Evolutionary conservation across 2,329 filamentous ascomycete species (phyloP), one percentile per base, ranked within the genome.

Genomic region (Colletotrichum sp.): DNA sequence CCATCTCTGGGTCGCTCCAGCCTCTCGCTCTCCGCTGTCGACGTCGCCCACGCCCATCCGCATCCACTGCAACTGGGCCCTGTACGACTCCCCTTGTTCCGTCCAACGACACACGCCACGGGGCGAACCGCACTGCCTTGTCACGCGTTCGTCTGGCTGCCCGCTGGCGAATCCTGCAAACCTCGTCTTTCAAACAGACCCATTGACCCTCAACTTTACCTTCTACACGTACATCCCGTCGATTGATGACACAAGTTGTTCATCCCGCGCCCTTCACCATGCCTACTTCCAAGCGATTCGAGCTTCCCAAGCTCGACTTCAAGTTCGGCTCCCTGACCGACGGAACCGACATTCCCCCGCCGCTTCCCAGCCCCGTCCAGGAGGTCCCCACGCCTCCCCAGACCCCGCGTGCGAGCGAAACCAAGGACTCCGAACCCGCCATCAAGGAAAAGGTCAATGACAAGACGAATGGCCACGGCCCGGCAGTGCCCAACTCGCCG

Each of bases 291-390:
- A 83, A 81, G 73, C 86, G 86, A 79, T 92, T 92, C 78, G 89
- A 92, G 84, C 87, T 92, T 74, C 91, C 91, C 10, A 88, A 87
- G 63, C 87, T 92, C 77, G 85, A 92, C 78, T 87, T 92, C 84
- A 88, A 91, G 78, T 91, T 92, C 79, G 87, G 88, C 75, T 90
- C 88, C 63, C 85, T 92, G 81, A 92, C 91, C 59, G 90, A 92
- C 55, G 91, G 91, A 70, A 92, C 91, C 81, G 81, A 90, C 80
- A 92, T 92, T 78, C 91, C 91, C 59, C 89, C 91, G 34, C 91
- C 91, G 28, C 86, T 85, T 63, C 90, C 90, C 21, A 92, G 90
- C 64, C 90, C 90, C 63, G 83, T 88, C 69, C 83, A 87, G 79
- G 88, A 90, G 81, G 85, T 86, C 55, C 86, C 86, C 60, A 86